Percentiles rank a stretch among this genome's conserved stretches.
phyloP scores from a whole-genome alignment of 2,329 filamentous ascomycete genomes.

The Phaeoacremonium minimum region DNA sequence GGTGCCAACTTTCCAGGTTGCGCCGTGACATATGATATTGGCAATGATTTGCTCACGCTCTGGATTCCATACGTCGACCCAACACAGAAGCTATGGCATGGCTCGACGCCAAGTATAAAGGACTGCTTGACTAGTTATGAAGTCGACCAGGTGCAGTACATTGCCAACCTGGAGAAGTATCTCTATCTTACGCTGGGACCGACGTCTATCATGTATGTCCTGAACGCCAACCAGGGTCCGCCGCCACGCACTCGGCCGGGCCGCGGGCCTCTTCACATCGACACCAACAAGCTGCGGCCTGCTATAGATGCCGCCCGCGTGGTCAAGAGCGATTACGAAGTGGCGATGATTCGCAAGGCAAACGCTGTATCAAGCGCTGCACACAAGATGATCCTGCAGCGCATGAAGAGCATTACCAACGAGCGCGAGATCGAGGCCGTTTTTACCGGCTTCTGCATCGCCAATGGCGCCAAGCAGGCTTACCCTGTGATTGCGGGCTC shows the following conservation, averaged over 20 bases:
- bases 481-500: constrained; percentile 88
- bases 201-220: constrained; percentile 37
- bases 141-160: constrained; percentile 66
- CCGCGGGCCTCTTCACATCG: constrained; percentile 31
- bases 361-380: constrained; percentile 75
- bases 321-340: constrained; percentile 81
- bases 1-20: constrained; percentile 52
- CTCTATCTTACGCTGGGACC: constrained; percentile 40
- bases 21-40: constrained; percentile 53
- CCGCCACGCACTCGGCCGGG: constrained; percentile 22
- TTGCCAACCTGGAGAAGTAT: constrained; percentile 39
- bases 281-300: constrained; percentile 51
- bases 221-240: constrained; percentile 28
- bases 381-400: constrained; percentile 67
- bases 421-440: constrained; percentile 81
- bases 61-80: constrained; percentile 70
- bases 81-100: constrained; percentile 58
- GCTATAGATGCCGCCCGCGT: constrained; percentile 80
- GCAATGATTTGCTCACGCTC: constrained; percentile 59
- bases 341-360: constrained; percentile 75
- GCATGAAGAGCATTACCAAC: constrained; percentile 59
- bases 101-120: constrained; percentile 53
- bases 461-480: constrained; percentile 72
- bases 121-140: constrained; percentile 61
- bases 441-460: constrained; percentile 69